Evolutionary conservation across 2,329 filamentous ascomycete genomes (phyloP).

Genomic region (Xylariaceae sp.): DNA sequence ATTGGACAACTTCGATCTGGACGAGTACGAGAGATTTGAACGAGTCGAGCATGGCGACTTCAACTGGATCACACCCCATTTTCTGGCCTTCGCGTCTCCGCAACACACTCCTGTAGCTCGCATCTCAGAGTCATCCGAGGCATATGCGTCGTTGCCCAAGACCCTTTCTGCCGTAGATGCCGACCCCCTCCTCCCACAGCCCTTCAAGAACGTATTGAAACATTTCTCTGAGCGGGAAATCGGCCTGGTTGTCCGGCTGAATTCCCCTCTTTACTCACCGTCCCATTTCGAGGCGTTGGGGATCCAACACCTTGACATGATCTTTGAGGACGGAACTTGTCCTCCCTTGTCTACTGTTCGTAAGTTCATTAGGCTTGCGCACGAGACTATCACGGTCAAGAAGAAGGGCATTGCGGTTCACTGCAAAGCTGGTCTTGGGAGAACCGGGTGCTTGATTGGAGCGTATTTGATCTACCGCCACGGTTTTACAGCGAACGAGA

Average conservation of each 20-base stretch:
- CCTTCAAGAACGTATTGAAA: slow-evolving; percentile 93
- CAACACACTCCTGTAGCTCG: slow-evolving; percentile 77
- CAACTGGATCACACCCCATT: slow-evolving; percentile 97
- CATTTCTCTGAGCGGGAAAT: slow-evolving; percentile 90
- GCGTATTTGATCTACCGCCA: slow-evolving; percentile 97
- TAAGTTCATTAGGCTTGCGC: slow-evolving; percentile 92
- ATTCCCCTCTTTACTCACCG: slow-evolving; percentile 93
- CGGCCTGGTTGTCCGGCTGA: slow-evolving; percentile 90
- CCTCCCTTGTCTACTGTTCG: slow-evolving; percentile 86
- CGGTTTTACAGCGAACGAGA: slow-evolving; percentile 95
- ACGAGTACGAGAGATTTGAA: slow-evolving; percentile 96
- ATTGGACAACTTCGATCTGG: slow-evolving; percentile 90
- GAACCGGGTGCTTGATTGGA: slow-evolving; percentile 94
- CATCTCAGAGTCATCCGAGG: slow-evolving; percentile 71
- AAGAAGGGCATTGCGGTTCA: slow-evolving; percentile 96
- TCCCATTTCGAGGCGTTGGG: slow-evolving; percentile 96
- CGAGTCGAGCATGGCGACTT: slow-evolving; percentile 98
- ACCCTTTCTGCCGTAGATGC: slow-evolving; percentile 73
- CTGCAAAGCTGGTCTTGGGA: slow-evolving; percentile 95
- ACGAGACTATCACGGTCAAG: slow-evolving; percentile 89
- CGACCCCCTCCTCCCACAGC: slow-evolving; percentile 71
- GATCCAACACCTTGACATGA: slow-evolving; percentile 98
- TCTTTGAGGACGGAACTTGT: slow-evolving; percentile 98
- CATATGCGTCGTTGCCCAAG: slow-evolving; percentile 74
- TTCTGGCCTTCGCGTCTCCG: slow-evolving; percentile 94